Conservation (phyloP, 345 rosid genomes). For the Syzygium aqueum region DNA sequence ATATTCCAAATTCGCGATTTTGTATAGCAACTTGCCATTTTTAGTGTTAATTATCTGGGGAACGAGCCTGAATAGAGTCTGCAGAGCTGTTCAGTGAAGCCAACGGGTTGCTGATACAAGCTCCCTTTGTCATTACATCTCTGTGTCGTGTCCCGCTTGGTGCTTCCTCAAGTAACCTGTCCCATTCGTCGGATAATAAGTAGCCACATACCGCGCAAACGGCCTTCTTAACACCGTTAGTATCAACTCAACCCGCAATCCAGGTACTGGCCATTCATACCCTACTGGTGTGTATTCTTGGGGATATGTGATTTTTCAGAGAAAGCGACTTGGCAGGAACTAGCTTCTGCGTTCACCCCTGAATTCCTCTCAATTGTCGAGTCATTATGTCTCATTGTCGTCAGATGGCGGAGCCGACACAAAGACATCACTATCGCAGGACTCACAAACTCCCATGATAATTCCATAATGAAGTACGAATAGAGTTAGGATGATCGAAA, state of each 20-base stretch:
- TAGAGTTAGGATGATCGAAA: neutral
- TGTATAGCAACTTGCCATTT: too few relatives aligned
- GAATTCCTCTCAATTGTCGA: neutral
- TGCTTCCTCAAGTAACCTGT: too few relatives aligned
- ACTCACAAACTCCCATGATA: neutral
- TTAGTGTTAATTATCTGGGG: neutral
- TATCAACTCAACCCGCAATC: neutral
- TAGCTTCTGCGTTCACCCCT: neutral
- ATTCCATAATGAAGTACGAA: neutral
- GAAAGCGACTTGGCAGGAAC: neutral
- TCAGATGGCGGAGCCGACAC: too few relatives aligned
- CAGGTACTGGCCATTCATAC: neutral
- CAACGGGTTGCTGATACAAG: neutral
- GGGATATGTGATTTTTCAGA: neutral
- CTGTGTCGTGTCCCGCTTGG: neutral
- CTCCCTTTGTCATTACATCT: neutral
- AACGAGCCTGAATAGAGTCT: neutral
- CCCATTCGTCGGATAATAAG: neutral
- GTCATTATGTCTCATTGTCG: neutral
- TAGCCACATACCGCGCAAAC: neutral
- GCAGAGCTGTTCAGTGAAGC: neutral
- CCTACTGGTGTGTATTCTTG: neutral
- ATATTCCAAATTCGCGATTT: neutral
- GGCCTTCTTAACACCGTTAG: neutral
- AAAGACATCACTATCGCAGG: neutral